These are phyloP conservation scores for Didymella pinodella DNA, from an alignment of 2,329 filamentous ascomycete genomes.

Conservation along the genomic window DNA sequence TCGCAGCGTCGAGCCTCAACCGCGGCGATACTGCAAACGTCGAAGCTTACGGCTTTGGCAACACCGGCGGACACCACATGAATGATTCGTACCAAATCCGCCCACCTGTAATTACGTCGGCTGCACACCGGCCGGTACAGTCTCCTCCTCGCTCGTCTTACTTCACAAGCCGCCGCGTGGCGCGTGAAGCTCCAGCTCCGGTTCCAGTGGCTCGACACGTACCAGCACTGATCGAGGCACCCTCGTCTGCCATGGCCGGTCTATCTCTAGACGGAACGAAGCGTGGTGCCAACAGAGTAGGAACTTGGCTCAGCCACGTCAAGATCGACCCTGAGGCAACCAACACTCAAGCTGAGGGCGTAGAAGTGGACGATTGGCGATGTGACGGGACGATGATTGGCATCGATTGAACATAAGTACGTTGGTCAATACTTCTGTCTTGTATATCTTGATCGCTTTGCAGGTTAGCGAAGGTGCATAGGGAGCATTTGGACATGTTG, in stretches of 20 bases:
- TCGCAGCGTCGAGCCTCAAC: conserved; percentile 51
- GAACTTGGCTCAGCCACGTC: conserved; percentile 51
- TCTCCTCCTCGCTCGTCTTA: conserved; percentile 35
- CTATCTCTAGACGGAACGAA: conserved; percentile 47
- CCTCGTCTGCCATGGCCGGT: conserved; percentile 49
- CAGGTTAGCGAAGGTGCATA: conserved; percentile 21
- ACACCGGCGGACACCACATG: conserved; percentile 65
- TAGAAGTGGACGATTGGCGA: conserved; percentile 49
- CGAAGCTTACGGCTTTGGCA: conserved; percentile 60
- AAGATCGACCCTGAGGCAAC: conserved; percentile 48
- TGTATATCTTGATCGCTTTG: conserved; percentile 18
- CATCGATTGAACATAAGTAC: conserved; percentile 38
- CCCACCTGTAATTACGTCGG: conserved; percentile 36
- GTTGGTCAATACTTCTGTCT: conserved; percentile 13
- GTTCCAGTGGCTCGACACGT: conserved; percentile 18
- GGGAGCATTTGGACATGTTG: conserved; percentile 17
- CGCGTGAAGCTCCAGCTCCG: conserved; percentile 29
- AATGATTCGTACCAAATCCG: conserved; percentile 59
- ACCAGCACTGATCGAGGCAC: conserved; percentile 27
- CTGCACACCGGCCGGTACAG: conserved; percentile 39
- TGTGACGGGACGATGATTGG: conserved; percentile 48
- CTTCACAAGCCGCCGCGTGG: conserved; percentile 36
- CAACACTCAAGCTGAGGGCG: conserved; percentile 40
- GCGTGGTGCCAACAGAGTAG: conserved; percentile 48
- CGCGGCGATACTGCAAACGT: conserved; percentile 31